These are phyloP conservation scores for Saccharomyces hybrid DNA, from an alignment of 1,139 yeast species.

Conservation along the genomic window DNA sequence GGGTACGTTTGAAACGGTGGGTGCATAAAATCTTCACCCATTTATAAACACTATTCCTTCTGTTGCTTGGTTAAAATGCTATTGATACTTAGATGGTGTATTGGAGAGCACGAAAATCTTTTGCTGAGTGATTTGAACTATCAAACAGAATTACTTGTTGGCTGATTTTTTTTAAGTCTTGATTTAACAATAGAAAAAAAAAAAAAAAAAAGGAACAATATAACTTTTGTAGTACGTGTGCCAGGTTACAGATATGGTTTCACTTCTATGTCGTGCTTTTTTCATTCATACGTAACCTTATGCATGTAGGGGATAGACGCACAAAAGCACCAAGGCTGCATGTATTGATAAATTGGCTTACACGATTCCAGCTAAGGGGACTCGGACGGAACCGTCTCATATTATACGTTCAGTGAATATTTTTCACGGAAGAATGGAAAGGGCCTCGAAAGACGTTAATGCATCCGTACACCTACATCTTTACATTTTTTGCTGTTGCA, in stretches of 20 bases:
- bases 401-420: background rate
- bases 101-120: background rate
- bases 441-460: background rate
- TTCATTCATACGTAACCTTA: background rate
- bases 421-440: background rate
- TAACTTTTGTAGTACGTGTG: background rate
- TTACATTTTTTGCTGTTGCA: background rate
- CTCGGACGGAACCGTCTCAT: background rate
- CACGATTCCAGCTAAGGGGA: background rate
- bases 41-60: background rate
- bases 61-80: background rate
- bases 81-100: background rate
- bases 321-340: background rate
- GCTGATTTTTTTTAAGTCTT: background rate
- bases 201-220: too few species aligned
- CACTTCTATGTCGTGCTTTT: background rate
- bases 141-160: background rate
- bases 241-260: background rate
- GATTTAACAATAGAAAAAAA: too few species aligned
- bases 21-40: background rate
- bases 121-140: background rate
- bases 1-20: slow-evolving; percentile 34
- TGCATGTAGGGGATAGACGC: background rate
- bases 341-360: background rate
- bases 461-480: background rate